phyloP scores from a whole-genome alignment of 495 filamentous ascomycete species.

The Barbatosphaeria neglecta region DNA sequence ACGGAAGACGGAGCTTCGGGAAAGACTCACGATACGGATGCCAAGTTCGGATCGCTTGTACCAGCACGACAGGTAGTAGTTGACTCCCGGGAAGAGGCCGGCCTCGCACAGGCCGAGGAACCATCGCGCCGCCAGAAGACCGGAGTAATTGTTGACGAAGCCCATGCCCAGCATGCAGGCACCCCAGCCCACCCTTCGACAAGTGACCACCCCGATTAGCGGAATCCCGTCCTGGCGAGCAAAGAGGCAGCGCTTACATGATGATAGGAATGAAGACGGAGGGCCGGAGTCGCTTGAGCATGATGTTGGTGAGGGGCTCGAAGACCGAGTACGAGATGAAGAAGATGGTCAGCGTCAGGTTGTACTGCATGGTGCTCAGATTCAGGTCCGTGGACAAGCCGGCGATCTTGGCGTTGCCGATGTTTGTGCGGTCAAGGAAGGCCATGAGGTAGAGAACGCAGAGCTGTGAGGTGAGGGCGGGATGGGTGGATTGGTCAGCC shows the following conservation, averaged over 20 bases:
- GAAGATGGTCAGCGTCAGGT: constrained; percentile 70
- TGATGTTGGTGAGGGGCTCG: constrained; percentile 77
- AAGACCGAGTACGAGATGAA: constrained; percentile 85
- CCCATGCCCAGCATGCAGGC: constrained; percentile 78
- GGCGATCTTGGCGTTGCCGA: constrained; percentile 82
- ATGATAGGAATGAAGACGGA: constrained; percentile 52
- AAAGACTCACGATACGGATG: constrained; percentile 25
- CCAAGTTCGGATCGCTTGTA: constrained; percentile 77
- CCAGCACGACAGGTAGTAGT: constrained; percentile 82
- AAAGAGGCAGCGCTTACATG: constrained; percentile 39
- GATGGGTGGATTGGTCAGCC: background rate
- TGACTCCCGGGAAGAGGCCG: constrained; percentile 76
- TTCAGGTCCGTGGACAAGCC: constrained; percentile 52
- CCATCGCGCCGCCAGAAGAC: constrained; percentile 73
- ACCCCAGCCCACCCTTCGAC: constrained; percentile 47
- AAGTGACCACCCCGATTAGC: constrained; percentile 4
- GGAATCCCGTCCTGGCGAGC: background rate
- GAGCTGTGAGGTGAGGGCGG: constrained; percentile 29
- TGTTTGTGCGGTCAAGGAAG: constrained; percentile 75
- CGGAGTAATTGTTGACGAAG: constrained; percentile 62
- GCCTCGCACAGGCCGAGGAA: constrained; percentile 80
- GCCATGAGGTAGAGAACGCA: constrained; percentile 74
- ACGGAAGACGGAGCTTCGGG: constrained; percentile 12
- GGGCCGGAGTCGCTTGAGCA: constrained; percentile 62
- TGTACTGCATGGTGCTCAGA: constrained; percentile 51